Base-by-base conservation (phyloP, 2,329 filamentous ascomycete genomes). In the Ophiocordyceps camponoti-leonardi region DNA sequence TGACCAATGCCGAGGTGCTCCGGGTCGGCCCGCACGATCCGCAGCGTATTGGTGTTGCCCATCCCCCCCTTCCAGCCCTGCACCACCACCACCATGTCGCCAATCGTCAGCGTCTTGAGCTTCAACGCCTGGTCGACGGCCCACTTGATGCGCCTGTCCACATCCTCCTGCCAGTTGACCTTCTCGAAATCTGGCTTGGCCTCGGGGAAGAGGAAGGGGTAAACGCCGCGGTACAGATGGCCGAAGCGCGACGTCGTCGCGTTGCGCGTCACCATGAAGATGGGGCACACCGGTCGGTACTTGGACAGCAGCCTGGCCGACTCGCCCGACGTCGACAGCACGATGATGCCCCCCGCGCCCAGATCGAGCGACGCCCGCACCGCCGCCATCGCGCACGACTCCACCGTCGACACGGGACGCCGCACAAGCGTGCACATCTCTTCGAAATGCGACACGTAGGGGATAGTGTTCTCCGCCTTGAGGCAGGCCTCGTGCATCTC, bases 401-500 rank as follows among this genome's bases (percentile, higher is more conserved):
- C 92, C 50, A 83, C 81, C 49, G 88, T 88, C 54, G 79, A 80
- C 54, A 92, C 85, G 45, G 92, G 92, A 53, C 88, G 80, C 59
- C 83, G 77, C 56, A 82, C 81, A 51, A 94, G 71, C 56, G 79
- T 81, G 68, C 85, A 84, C 64, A 98, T 73, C 74, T 98, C 92
- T 65, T 96, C 88, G 61, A 94, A 98, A 59, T 94, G 83, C 61
- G 82, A 90, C 65, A 95, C 84, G 65, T 98, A 96, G 45, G 92
- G 87, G 60, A 96, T 95, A 53, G 88, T 86, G 64, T 94, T 88
- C 73, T 98, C 92, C 45, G 92, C 92, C 67, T 94, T 81, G 66
- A 96, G 73, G 67, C 90, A 96, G 44, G 92, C 88, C 71, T 95
- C 85, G 75, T 92, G 86, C 92, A 98, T 98, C 84, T 96, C 93